Conservation (phyloP, 2,329 filamentous ascomycete species). For the Trichophyton simii region DNA sequence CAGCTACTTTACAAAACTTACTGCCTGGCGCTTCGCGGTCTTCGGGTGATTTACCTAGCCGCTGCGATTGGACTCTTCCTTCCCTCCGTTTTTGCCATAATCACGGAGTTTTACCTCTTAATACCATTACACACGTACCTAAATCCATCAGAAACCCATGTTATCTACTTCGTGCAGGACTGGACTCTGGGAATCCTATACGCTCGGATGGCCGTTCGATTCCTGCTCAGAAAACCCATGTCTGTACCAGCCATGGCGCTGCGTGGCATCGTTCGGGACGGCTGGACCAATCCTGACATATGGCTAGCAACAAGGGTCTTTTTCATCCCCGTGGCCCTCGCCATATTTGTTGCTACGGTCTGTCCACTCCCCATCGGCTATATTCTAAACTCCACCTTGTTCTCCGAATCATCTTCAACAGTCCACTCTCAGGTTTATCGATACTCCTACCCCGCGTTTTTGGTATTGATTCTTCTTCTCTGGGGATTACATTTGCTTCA, state of each 20-base stretch:
- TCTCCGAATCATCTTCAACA: conserved; percentile 20
- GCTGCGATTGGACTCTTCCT: conserved; percentile 62
- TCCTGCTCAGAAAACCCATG: conserved; percentile 55
- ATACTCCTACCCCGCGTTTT: conserved; percentile 60
- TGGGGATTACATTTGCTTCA: conserved; percentile 28
- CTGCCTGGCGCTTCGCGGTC: conserved; percentile 27
- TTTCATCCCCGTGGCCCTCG: conserved; percentile 57
- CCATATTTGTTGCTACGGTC: conserved; percentile 51
- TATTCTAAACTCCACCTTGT: conserved; percentile 34
- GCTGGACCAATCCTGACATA: conserved; percentile 68
- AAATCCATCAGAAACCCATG: conserved; percentile 23
- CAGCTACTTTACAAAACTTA: conserved; percentile 16
- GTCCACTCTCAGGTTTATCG: conserved; percentile 41
- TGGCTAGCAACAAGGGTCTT: conserved; percentile 72
- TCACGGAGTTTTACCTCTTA: conserved; percentile 80
- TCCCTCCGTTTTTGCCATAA: conserved; percentile 62
- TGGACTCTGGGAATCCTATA: conserved; percentile 92
- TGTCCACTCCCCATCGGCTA: conserved; percentile 52
- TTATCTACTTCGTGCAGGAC: conserved; percentile 73
- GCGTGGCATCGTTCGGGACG: conserved; percentile 57
- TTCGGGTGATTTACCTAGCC: conserved; percentile 62
- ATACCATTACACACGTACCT: conserved; percentile 76
- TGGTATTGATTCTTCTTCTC: conserved; percentile 42
- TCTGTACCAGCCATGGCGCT: conserved; percentile 64
- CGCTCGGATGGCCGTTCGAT: conserved; percentile 61